These are phyloP conservation scores for Blastosporella zonata DNA, from an alignment of 1,284 basidiomycete species.

Conservation along the genomic window DNA sequence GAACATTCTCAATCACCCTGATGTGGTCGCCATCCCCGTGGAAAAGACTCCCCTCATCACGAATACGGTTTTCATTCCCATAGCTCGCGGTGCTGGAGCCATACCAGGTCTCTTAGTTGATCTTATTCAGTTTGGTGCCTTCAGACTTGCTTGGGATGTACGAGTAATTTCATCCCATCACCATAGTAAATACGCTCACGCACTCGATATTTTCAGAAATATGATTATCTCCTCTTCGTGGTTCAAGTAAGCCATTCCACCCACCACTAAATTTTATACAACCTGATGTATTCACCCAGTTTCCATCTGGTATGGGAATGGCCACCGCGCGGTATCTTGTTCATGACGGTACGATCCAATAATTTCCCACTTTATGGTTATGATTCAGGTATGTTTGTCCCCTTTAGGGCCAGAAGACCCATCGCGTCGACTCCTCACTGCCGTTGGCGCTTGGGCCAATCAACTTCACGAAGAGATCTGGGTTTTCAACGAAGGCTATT, in stretches of 20 bases:
- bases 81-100: conserved; percentile 40
- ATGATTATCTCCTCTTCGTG: conserved; percentile 33
- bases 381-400: not conserved
- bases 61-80: conserved; percentile 45
- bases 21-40: conserved; percentile 41
- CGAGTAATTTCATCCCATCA: conserved; percentile 3
- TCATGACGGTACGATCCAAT: conserved; percentile 40
- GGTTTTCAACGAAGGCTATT: conserved; percentile 69
- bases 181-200: not conserved
- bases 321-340: conserved; percentile 48
- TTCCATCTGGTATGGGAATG: conserved; percentile 35
- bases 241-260: conserved; percentile 25
- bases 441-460: conserved; percentile 48
- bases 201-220: conserved; percentile 25
- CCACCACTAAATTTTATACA: not conserved
- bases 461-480: conserved; percentile 67
- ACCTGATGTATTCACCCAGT: conserved; percentile 34
- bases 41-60: conserved; percentile 48
- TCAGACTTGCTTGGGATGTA: conserved; percentile 60
- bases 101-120: conserved; percentile 53
- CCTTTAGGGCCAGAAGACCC: conserved; percentile 48
- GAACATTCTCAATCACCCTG: conserved; percentile 52
- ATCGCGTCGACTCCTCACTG: conserved; percentile 52
- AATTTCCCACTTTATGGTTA: conserved; percentile 48
- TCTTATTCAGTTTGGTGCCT: conserved; percentile 50